phyloP scores from a whole-genome alignment of 257 asterid species.

The Vinca minor region DNA sequence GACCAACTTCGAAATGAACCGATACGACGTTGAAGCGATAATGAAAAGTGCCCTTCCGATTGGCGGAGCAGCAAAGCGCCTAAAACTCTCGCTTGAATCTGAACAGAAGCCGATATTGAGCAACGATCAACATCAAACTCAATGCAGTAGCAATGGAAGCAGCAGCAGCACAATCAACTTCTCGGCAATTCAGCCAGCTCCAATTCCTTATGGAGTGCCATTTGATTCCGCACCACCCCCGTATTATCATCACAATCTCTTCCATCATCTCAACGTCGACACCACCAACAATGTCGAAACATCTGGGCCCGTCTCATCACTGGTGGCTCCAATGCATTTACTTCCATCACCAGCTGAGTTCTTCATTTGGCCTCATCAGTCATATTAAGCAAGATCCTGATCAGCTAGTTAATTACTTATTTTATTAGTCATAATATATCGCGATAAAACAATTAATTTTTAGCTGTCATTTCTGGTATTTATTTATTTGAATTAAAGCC shows the following conservation, averaged over 20 bases:
- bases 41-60: constrained; percentile 76
- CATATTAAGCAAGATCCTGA: too few species aligned
- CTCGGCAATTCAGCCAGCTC: constrained; percentile 43
- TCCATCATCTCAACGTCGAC: constrained; percentile 41
- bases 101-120: constrained; percentile 34
- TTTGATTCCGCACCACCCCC: constrained; percentile 36
- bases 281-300: constrained; percentile 9
- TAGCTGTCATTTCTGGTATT: too few species aligned
- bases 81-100: constrained; percentile 53
- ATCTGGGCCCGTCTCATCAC: constrained; percentile 23
- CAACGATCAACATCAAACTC: constrained; percentile 28
- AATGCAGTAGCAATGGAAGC: constrained; percentile 31
- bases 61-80: constrained; percentile 74
- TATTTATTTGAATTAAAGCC: too few species aligned
- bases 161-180: constrained; percentile 46
- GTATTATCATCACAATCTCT: constrained; percentile 37
- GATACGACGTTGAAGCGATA: constrained; percentile 78
- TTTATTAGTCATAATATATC: constrained; percentile 27
- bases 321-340: constrained; percentile 36
- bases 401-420: too few species aligned
- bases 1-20: constrained; percentile 86
- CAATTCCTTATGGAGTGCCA: constrained; percentile 57
- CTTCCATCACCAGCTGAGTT: constrained; percentile 52
- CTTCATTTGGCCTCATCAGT: constrained; percentile 82
- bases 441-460: too few species aligned